A percentile compares a stretch with the other conserved stretches of the same genome.
phyloP scores from a whole-genome alignment of 2,329 filamentous ascomycete species.

The Microdochium trichocladiopsis region DNA sequence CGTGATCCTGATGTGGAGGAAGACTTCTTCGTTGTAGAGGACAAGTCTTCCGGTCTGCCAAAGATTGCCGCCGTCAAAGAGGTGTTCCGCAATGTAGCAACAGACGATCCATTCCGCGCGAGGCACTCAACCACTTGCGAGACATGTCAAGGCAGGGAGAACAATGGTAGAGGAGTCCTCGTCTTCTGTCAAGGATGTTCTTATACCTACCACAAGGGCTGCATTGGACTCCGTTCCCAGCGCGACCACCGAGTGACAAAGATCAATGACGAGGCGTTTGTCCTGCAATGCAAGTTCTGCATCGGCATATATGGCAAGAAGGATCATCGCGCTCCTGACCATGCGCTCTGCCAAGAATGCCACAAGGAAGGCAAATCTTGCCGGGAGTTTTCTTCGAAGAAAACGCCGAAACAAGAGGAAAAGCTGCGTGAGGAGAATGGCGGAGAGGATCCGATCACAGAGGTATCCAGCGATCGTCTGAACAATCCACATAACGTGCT shows the following conservation, averaged over 20 bases:
- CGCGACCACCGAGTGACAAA: constrained; percentile 92
- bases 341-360: constrained; percentile 68
- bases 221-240: constrained; percentile 64
- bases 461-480: constrained; percentile 54
- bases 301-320: constrained; percentile 62
- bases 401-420: constrained; percentile 75
- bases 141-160: constrained; percentile 53
- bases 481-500: constrained; percentile 73
- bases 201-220: constrained; percentile 73
- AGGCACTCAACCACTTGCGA: constrained; percentile 68
- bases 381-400: constrained; percentile 63
- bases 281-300: constrained; percentile 86
- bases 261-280: constrained; percentile 65
- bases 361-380: constrained; percentile 61
- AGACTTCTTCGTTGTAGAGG: constrained; percentile 45
- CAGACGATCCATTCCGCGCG: constrained; percentile 58
- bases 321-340: constrained; percentile 61
- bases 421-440: constrained; percentile 71
- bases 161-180: constrained; percentile 57
- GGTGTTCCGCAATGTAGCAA: constrained; percentile 56
- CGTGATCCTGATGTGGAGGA: constrained; percentile 51
- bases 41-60: constrained; percentile 33
- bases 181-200: constrained; percentile 91
- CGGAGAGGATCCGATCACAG: constrained; percentile 68
- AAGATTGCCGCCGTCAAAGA: constrained; percentile 65